Percentiles rank a stretch among this genome's conserved stretches.
phyloP scores from a whole-genome alignment of 1,284 basidiomycete genomes.

The Boletus sp. region DNA sequence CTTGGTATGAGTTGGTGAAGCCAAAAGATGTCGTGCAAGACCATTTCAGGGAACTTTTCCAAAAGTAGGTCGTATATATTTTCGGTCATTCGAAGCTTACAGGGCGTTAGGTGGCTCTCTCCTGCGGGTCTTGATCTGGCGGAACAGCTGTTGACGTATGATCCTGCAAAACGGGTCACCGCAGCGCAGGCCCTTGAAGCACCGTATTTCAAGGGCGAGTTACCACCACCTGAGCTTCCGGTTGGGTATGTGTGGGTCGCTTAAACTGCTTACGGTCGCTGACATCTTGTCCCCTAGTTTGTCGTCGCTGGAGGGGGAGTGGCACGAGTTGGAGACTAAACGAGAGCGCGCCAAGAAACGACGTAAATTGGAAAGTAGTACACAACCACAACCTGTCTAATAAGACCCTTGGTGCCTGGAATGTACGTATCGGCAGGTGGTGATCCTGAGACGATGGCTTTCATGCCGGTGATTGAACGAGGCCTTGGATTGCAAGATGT shows the following conservation, averaged over 20 bases:
- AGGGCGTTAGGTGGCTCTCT: conserved; percentile 65
- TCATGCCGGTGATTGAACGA: conserved; percentile 43
- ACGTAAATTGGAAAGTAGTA: conserved; percentile 42
- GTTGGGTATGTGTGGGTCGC: conserved; percentile 57
- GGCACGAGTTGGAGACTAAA: conserved; percentile 92
- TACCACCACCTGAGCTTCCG: conserved; percentile 72
- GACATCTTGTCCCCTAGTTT: conserved; percentile 44
- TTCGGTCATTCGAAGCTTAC: conserved; percentile 7
- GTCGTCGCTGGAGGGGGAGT: conserved; percentile 80
- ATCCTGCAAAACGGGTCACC: conserved; percentile 75
- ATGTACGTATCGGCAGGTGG: conserved; percentile 11
- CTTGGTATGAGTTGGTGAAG: conserved; percentile 98
- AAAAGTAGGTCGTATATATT: conserved; percentile 52
- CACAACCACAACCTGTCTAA: conserved; percentile 30
- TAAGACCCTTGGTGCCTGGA: conserved; percentile 19
- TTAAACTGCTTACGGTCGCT: conserved; percentile 12
- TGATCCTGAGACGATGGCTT: conserved; percentile 7
- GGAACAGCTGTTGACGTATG: conserved; percentile 76
- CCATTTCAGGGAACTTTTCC: conserved; percentile 74
- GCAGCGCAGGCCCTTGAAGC: conserved; percentile 79
- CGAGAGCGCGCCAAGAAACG: conserved; percentile 77
- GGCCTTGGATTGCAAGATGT: conserved; percentile 65
- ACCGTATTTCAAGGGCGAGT: conserved; percentile 80
- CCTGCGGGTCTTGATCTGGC: conserved; percentile 83
- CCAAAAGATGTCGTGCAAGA: conserved; percentile 72